Percentiles rank a stretch among this genome's conserved stretches.
phyloP scores from a whole-genome alignment of 169 alveolate species.

The Plasmodium falciparum region DNA sequence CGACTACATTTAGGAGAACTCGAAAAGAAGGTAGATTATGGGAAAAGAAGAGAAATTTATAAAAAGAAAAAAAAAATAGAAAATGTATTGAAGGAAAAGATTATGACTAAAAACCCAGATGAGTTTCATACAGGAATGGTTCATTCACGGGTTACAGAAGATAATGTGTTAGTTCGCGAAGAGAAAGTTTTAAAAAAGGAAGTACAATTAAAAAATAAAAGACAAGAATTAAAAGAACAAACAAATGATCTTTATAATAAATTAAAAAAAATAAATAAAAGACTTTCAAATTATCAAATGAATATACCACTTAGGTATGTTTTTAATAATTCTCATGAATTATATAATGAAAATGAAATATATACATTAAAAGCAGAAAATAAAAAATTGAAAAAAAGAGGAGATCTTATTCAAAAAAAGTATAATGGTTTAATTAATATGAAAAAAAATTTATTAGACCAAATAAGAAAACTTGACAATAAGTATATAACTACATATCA shows the following conservation, averaged over 20 bases:
- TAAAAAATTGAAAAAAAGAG: slow-evolving; percentile 46
- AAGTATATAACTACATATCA: slow-evolving; percentile 24
- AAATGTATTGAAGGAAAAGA: slow-evolving; percentile 61
- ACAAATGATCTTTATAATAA: slow-evolving; percentile 9
- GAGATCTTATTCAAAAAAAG: slow-evolving; percentile 17
- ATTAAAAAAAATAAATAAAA: slow-evolving; percentile 50
- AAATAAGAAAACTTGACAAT: slow-evolving; percentile 37
- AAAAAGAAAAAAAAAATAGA: slow-evolving; percentile 63
- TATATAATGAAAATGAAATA: slow-evolving; percentile 43
- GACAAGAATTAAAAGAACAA: slow-evolving; percentile 25
- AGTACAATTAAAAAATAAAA: slow-evolving; percentile 20
- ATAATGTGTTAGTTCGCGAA: slow-evolving; percentile 27
- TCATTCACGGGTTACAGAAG: slow-evolving; percentile 47
- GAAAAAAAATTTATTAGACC: slow-evolving; percentile 18
- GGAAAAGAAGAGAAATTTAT: slow-evolving; percentile 61
- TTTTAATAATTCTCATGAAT: slow-evolving; percentile 66
- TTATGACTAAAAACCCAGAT: slow-evolving; percentile 65
- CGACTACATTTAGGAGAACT: slow-evolving; percentile 65
- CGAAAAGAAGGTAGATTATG: slow-evolving; percentile 70
- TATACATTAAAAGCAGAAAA: slow-evolving; percentile 46
- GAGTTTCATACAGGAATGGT: slow-evolving; percentile 72
- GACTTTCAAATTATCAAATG: slow-evolving; percentile 21
- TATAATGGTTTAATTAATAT: slow-evolving; percentile 23
- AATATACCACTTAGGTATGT: slow-evolving; percentile 48
- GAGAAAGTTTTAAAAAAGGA: slow-evolving; percentile 14